These are phyloP conservation scores for Didymosphaeria variabile DNA, from an alignment of 2,329 filamentous ascomycete species.

Conservation along the genomic window DNA sequence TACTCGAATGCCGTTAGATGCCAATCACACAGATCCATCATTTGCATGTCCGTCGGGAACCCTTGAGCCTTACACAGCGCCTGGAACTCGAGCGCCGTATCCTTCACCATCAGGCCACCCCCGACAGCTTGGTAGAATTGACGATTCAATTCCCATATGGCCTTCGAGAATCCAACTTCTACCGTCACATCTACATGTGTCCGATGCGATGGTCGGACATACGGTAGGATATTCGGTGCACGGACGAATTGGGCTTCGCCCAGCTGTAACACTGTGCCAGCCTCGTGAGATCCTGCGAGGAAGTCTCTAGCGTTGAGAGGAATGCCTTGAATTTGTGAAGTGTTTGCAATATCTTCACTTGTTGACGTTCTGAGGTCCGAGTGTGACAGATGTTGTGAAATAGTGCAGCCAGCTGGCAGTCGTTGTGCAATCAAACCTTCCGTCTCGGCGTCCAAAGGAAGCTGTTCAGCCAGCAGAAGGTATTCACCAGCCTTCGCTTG, in stretches of 20 bases:
- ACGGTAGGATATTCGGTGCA: constrained; percentile 2
- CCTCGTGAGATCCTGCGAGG: background rate
- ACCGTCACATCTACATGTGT: background rate
- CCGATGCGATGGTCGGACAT: background rate
- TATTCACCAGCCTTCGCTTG: background rate
- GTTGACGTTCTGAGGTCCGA: background rate
- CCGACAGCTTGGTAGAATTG: background rate
- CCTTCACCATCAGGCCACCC: background rate
- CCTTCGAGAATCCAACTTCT: constrained; percentile 1
- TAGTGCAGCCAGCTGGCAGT: background rate
- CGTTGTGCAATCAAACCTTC: background rate
- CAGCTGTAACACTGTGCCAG: background rate
- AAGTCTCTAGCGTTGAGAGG: constrained; percentile 2
- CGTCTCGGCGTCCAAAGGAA: constrained; percentile 1
- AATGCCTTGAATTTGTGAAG: too few relatives aligned
- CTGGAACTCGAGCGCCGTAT: background rate
- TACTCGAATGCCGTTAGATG: background rate
- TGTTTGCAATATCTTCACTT: background rate
- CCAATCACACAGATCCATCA: background rate
- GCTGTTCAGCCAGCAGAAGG: background rate
- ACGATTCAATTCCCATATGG: background rate
- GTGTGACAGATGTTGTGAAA: background rate
- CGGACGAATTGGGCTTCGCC: background rate
- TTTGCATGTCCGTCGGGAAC: background rate
- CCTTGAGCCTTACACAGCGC: background rate